Evolutionary conservation across 371 early-diverging fungal species (phyloP).

Genomic region (Amoeboradix gromovi): DNA sequence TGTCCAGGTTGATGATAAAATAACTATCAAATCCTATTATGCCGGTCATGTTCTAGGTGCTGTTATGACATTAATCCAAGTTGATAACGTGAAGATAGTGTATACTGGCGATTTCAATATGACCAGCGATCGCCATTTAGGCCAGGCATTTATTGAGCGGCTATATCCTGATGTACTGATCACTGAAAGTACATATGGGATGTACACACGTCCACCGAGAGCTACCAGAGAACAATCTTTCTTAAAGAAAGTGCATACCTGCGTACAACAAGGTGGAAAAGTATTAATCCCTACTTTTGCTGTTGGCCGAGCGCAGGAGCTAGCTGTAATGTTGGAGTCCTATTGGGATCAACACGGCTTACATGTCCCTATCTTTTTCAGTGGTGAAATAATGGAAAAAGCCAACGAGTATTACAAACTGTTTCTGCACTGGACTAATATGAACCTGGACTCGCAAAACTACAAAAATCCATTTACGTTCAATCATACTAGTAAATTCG

Average conservation of each 20-base stretch:
- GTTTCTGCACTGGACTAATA: constrained; percentile 83
- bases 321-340: constrained; percentile 68
- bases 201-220: constrained; percentile 75
- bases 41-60: constrained; percentile 97
- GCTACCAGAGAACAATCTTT: constrained; percentile 71
- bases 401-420: constrained; percentile 77
- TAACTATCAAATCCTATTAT: constrained; percentile 69
- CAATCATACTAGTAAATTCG: constrained; percentile 58
- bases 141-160: constrained; percentile 70
- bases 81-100: constrained; percentile 17
- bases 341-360: constrained; percentile 82
- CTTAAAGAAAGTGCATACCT: constrained; percentile 56
- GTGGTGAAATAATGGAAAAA: constrained; percentile 66
- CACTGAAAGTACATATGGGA: constrained; percentile 83
- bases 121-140: constrained; percentile 81
- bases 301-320: constrained; percentile 78
- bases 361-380: constrained; percentile 60
- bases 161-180: constrained; percentile 65
- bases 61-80: constrained; percentile 45
- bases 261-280: constrained; percentile 58
- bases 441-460: constrained; percentile 46
- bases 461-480: constrained; percentile 74
- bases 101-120: constrained; percentile 96
- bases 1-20: constrained; percentile 19
- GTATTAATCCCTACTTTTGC: constrained; percentile 89